Conservation (phyloP, 805 yeast genomes). For the Candida alai region DNA sequence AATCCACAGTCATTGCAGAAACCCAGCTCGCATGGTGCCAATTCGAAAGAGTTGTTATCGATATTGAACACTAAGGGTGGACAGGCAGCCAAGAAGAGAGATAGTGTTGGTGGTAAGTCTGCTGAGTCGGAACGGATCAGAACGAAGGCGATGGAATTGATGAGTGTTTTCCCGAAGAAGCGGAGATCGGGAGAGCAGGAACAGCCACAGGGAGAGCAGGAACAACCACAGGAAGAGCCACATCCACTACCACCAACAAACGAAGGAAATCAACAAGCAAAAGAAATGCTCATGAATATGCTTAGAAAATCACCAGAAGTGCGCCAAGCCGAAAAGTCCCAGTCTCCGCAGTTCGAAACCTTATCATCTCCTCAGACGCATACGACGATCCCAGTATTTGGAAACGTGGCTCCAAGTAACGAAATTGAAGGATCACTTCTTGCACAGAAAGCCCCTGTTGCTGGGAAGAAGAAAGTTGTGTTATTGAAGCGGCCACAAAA, state of each 20-base stretch:
- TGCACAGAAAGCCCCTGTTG: conserved; percentile 8
- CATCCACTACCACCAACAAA: too few relatives aligned
- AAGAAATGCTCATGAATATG: too few relatives aligned
- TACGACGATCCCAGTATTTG: too few relatives aligned
- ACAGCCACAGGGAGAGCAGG: conserved; percentile 3
- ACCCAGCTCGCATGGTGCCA: conserved; percentile 33
- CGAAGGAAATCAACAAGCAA: too few relatives aligned
- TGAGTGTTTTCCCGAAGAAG: conserved; percentile 25
- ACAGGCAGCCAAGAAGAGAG: conserved; percentile 5
- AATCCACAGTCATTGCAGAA: conserved; percentile 38
- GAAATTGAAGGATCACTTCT: conserved; percentile 20
- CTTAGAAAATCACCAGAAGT: too few relatives aligned
- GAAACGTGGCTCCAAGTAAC: too few relatives aligned
- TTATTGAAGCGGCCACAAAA: conserved; percentile 23
- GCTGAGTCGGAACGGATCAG: conserved; percentile 21
- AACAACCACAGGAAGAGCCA: background rate
- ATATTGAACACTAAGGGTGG: conserved; percentile 30
- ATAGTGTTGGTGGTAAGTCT: conserved; percentile 9
- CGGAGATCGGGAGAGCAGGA: too few relatives aligned
- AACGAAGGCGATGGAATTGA: conserved; percentile 28
- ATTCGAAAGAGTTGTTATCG: conserved; percentile 42
- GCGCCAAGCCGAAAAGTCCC: too few relatives aligned
- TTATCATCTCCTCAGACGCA: too few relatives aligned
- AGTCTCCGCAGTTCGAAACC: too few relatives aligned
- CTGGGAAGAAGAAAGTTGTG: conserved; percentile 24